Percentiles rank a stretch among this genome's conserved stretches.
phyloP scores from a whole-genome alignment of 257 asterid genomes.

The Hygrophila difformis region DNA sequence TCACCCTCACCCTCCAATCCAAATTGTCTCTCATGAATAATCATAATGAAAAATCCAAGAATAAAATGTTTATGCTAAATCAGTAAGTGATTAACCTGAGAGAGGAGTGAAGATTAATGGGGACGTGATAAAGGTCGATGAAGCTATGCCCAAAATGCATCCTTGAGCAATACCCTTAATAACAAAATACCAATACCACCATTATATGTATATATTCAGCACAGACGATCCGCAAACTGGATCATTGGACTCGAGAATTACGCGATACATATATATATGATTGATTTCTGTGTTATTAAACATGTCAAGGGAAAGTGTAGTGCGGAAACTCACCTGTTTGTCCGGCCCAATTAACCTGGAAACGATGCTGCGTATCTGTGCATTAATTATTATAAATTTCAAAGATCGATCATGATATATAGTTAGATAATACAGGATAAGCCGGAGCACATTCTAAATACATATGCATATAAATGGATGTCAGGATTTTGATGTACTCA shows the following conservation, averaged over 20 bases:
- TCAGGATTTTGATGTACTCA: not conserved
- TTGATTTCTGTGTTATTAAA: too few relatives aligned
- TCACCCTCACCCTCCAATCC: not conserved
- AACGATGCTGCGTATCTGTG: conserved; percentile 54
- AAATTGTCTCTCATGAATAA: too few relatives aligned
- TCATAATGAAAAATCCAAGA: too few relatives aligned
- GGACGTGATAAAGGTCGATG: conserved; percentile 41
- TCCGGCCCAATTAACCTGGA: conserved; percentile 50
- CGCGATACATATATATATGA: too few relatives aligned
- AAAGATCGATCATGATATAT: not conserved
- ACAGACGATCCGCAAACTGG: not conserved
- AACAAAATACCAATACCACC: not conserved
- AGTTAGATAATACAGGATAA: too few relatives aligned
- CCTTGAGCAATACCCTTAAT: conserved; percentile 69
- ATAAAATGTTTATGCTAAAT: too few relatives aligned
- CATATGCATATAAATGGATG: not conserved
- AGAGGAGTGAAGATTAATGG: conserved; percentile 30
- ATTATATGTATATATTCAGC: too few relatives aligned
- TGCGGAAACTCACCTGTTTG: conserved; percentile 42
- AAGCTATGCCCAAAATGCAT: conserved; percentile 44
- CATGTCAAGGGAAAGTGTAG: not conserved
- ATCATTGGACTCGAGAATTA: not conserved
- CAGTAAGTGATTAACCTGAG: conserved; percentile 1
- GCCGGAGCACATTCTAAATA: too few relatives aligned
- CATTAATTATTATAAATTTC: not conserved